Conservation (phyloP, 805 yeast genomes). For the Jamesozyma spencerorum region DNA sequence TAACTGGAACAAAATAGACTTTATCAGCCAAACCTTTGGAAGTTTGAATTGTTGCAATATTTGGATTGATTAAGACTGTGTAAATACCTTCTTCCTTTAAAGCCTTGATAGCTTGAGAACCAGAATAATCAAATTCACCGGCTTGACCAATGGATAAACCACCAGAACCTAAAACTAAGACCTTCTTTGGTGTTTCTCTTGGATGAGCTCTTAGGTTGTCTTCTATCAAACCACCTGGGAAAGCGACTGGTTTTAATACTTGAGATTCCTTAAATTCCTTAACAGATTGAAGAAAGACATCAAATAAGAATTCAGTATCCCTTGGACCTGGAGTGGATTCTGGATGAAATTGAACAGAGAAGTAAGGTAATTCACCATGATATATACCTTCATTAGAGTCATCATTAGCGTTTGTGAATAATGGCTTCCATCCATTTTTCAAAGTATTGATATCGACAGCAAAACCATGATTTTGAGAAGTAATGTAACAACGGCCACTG, state of each 20-base stretch:
- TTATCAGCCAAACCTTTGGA: slow-evolving; percentile 97
- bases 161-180: slow-evolving; percentile 92
- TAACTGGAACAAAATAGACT: slow-evolving; percentile 96
- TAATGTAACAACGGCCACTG: slow-evolving; percentile 94
- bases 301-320: slow-evolving; percentile 95
- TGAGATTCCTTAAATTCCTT: slow-evolving; percentile 48
- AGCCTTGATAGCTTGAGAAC: slow-evolving; percentile 98
- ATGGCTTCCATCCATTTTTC: slow-evolving; percentile 77
- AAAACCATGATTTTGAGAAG: slow-evolving; percentile 97
- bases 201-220: slow-evolving; percentile 75
- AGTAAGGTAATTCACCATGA: slow-evolving; percentile 76
- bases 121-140: slow-evolving; percentile 98
- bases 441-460: slow-evolving; percentile 85
- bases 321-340: slow-evolving; percentile 99
- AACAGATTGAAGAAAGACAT: slow-evolving; percentile 80
- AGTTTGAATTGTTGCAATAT: slow-evolving; percentile 97
- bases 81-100: slow-evolving; percentile 95
- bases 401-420: slow-evolving; percentile 92
- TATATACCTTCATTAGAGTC: slow-evolving; percentile 98
- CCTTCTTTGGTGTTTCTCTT: slow-evolving; percentile 78
- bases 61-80: slow-evolving; percentile 92
- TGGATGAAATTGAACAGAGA: slow-evolving; percentile 98
- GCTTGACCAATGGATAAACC: slow-evolving; percentile 98
- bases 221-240: slow-evolving; percentile 80
- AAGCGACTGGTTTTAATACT: slow-evolving; percentile 58